phyloP scores from a whole-genome alignment of 2,329 filamentous ascomycete genomes.

The Pestalotiopsis sp. region DNA sequence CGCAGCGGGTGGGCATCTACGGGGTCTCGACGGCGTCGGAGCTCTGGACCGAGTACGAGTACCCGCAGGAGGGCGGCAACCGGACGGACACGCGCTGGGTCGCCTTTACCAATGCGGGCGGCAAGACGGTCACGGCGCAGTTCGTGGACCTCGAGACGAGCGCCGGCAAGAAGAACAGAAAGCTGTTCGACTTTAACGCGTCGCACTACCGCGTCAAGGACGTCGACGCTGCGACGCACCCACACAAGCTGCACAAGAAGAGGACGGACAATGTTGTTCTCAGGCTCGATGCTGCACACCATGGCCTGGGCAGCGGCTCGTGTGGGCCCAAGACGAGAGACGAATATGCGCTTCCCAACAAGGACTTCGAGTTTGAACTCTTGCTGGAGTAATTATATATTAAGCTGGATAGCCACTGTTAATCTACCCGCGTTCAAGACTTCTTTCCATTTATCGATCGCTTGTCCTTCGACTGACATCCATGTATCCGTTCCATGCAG shows the following conservation, averaged over 20 bases:
- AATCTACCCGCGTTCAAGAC: background rate
- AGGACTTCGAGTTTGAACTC: conserved; percentile 45
- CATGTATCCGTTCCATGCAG: background rate
- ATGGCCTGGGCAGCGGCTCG: conserved; percentile 64
- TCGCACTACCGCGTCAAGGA: conserved; percentile 54
- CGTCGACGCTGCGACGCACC: conserved; percentile 63
- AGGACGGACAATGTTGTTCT: conserved; percentile 57
- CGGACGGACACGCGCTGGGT: conserved; percentile 66
- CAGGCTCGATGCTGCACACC: conserved; percentile 61
- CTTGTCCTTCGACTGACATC: too few species aligned
- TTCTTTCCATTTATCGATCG: too few species aligned
- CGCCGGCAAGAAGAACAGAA: conserved; percentile 36
- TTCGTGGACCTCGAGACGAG: conserved; percentile 24
- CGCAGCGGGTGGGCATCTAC: conserved; percentile 59
- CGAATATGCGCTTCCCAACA: conserved; percentile 45
- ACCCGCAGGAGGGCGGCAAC: conserved; percentile 69
- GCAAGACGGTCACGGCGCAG: conserved; percentile 28
- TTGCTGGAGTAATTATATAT: conserved; percentile 36
- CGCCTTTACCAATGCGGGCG: conserved; percentile 34
- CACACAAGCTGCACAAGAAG: conserved; percentile 59
- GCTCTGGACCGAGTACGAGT: conserved; percentile 66
- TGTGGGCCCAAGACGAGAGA: conserved; percentile 61
- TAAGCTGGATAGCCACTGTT: background rate
- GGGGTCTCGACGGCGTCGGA: conserved; percentile 42
- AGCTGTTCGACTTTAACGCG: conserved; percentile 56